Percentiles rank a stretch among this genome's conserved stretches.
Conservation (phyloP, 2,329 filamentous ascomycete species). For the Podosphaera aphanis region DNA sequence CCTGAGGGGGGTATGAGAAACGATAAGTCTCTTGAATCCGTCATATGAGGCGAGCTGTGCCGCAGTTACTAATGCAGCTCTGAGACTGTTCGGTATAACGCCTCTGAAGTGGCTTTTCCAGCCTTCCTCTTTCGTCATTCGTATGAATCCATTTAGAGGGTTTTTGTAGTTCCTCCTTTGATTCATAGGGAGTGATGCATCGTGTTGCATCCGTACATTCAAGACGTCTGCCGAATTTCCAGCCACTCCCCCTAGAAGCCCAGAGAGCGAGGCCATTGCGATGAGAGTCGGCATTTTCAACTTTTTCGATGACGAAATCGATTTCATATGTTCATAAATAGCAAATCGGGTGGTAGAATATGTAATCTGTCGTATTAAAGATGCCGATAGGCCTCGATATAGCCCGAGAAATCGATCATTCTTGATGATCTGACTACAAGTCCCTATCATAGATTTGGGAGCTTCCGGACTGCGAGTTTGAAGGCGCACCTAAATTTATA, state of each 20-base stretch:
- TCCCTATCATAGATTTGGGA: slow-evolving; percentile 62
- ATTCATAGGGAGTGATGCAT: slow-evolving; percentile 46
- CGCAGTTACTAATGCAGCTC: slow-evolving; percentile 73
- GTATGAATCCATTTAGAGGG: slow-evolving; percentile 62
- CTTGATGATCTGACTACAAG: slow-evolving; percentile 59
- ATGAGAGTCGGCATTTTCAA: slow-evolving; percentile 58
- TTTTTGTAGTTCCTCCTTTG: slow-evolving; percentile 74
- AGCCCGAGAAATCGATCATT: slow-evolving; percentile 56
- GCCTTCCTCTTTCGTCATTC: slow-evolving; percentile 77
- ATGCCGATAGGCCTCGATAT: slow-evolving; percentile 80
- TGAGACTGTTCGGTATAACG: slow-evolving; percentile 58
- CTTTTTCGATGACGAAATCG: slow-evolving; percentile 30
- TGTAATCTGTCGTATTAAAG: slow-evolving; percentile 76
- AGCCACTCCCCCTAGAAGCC: slow-evolving; percentile 68
- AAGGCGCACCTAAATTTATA: slow-evolving; percentile 45
- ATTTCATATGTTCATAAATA: slow-evolving; percentile 84
- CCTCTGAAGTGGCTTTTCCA: slow-evolving; percentile 55
- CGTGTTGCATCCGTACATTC: slow-evolving; percentile 97
- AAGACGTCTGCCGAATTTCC: slow-evolving; percentile 91
- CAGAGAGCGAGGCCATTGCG: slow-evolving; percentile 60
- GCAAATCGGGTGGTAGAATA: slow-evolving; percentile 95
- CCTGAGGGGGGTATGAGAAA: slow-evolving; percentile 38
- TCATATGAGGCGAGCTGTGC: slow-evolving; percentile 70
- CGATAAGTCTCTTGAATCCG: slow-evolving; percentile 48
- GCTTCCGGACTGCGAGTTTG: slow-evolving; percentile 61